Evolutionary conservation across 768 basidiomycete species (phyloP), one percentile per base, ranked within the genome.

Genomic region (Gymnopilus junonius): DNA sequence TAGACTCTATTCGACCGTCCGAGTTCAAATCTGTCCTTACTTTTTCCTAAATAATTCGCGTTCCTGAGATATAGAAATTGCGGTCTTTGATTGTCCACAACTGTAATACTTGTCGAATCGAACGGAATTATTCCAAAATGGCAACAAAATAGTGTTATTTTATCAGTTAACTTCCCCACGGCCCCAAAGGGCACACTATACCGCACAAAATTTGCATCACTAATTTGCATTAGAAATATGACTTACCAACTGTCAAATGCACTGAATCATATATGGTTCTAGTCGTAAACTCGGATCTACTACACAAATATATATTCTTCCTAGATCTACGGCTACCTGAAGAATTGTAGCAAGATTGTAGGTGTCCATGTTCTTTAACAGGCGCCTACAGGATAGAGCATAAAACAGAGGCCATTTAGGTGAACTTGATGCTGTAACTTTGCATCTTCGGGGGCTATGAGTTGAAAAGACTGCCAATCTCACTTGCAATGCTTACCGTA

Each of bases 341-440:
- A n/a, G n/a, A n/a, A n/a, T n/a, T n/a, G n/a, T n/a, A n/a, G n/a
- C n/a, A n/a, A n/a, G n/a, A n/a, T n/a, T n/a, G n/a, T n/a, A n/a
- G n/a, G n/a, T n/a, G n/a, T n/a, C n/a, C n/a, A n/a, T n/a, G n/a
- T n/a, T n/a, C n/a, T n/a, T n/a, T n/a, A n/a, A n/a, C n/a, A n/a
- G n/a, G n/a, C n/a, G n/a, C n/a, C n/a, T 29, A 43, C 45, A 17
- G 25, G 7, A n/a, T 20, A n/a, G n/a, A n/a, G n/a, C n/a, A 17
- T 35, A 51, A 31, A 29, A 15, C 34, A 17, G 7, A 8, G 15
- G 17, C 2, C 55, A 21, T 48, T 63, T 55, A 69, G 25, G 78
- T 79, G 69, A 97, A 97, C 71, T 93, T 97, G 82, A 94, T 93
- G 71, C 93, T 95, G 74, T 93, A 92, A 62, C 86, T 91, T 67